These are phyloP conservation scores for Artomyces pyxidatus DNA, from an alignment of 768 basidiomycete species.

Conservation along the genomic window DNA sequence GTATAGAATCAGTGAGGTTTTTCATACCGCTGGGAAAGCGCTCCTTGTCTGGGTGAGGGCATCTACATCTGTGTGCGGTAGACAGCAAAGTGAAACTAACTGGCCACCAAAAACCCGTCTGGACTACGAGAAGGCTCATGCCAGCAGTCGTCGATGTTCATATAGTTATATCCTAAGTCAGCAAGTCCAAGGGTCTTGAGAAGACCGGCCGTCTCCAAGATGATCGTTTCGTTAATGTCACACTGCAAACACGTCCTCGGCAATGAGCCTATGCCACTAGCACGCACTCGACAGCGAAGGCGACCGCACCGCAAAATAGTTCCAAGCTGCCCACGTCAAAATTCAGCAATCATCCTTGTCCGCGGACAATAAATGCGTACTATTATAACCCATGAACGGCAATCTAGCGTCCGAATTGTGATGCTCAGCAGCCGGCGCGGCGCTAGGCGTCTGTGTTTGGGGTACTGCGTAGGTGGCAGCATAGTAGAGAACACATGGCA, in stretches of 20 bases:
- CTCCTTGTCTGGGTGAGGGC: conserved; percentile 29
- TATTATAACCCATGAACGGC: conserved; percentile 53
- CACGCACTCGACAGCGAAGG: too few relatives aligned
- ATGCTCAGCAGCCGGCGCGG: not conserved
- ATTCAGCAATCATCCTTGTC: too few relatives aligned
- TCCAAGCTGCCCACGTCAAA: too few relatives aligned
- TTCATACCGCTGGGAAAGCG: conserved; percentile 56
- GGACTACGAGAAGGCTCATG: conserved; percentile 46
- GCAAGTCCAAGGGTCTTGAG: conserved; percentile 46
- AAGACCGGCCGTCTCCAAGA: conserved; percentile 39
- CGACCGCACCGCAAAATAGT: conserved; percentile 52
- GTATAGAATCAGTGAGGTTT: conserved; percentile 45
- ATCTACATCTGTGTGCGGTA: not conserved
- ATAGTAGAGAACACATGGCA: too few relatives aligned
- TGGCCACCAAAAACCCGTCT: conserved; percentile 47
- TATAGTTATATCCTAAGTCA: conserved; percentile 45
- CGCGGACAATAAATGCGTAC: conserved; percentile 27
- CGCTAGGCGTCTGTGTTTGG: too few relatives aligned
- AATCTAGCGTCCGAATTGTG: conserved; percentile 19
- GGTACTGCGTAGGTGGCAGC: too few relatives aligned
- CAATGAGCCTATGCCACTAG: not conserved
- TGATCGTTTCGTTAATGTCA: conserved; percentile 47
- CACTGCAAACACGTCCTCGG: conserved; percentile 31
- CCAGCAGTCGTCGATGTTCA: conserved; percentile 63
- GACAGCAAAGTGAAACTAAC: conserved; percentile 25